Evolutionary conservation across 148 eudicot species (phyloP), one percentile per base, ranked within the genome.

Genomic region (Chenopodium suecicum): DNA sequence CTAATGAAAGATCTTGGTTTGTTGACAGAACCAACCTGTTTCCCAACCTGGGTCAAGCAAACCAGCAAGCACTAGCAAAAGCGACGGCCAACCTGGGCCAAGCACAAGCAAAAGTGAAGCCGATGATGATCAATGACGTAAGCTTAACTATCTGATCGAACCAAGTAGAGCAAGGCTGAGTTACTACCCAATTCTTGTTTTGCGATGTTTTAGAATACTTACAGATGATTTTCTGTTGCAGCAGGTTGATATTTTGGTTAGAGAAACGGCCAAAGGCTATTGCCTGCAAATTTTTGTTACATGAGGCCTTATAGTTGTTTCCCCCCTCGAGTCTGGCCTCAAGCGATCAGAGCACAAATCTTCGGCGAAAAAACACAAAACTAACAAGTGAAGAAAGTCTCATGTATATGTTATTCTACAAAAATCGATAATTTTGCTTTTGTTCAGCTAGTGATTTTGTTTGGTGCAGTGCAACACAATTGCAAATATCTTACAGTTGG

Each of bases 251-350:
- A 23, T 27, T 31, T 58, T 29, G 44, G 69, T 56, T 81, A 17
- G 47, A n/a, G 32, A 52, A 34, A 47, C 16, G 47, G 41, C 34
- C 75, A 13, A 52, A 72, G 77, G 77, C 56, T 63, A 77, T 69
- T 44, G 84, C 82, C 82, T 78, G 81, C 84, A 78, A 81, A 82
- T 47, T 85, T 81, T 85, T 85, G 87, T 81, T 77, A 69, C 62
- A 77, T 44, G 56, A 75, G 77, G 77, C 37, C 10, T 17, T 1
- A 25, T 52, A 65, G 69, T 54, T 65, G 56, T 71, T 56, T 54
- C 70, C 32, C 65, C 48, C 63, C 44, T 41, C 13, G 62, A 56
- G 44, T 27, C 56, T 46, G 37, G 16, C 4, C 65, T 37, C 23
- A 44, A 14, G 58, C 37, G 20, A 34, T 31, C 20, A 72, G 37